A percentile compares a stretch with the other conserved stretches of the same genome.
Evolutionary conservation across 2,329 filamentous ascomycete genomes (phyloP).

Genomic region (Aspergillus uvarum): DNA sequence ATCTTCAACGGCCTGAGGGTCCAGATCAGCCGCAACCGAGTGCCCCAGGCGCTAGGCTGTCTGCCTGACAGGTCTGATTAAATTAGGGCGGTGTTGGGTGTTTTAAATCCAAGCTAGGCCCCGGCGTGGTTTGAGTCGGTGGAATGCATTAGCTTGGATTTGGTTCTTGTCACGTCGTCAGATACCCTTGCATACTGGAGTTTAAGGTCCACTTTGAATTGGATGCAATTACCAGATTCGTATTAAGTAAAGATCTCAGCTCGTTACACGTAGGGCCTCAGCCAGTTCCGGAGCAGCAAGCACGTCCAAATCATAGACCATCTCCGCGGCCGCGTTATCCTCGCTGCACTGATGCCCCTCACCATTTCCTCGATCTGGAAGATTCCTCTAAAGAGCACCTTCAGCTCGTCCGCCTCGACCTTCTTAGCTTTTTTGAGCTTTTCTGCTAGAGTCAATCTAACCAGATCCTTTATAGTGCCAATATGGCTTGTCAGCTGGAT

Average conservation of each 20-base stretch:
- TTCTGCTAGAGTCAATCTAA: slow-evolving; percentile 43
- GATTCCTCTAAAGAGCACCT: slow-evolving; percentile 42
- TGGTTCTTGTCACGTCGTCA: not conserved
- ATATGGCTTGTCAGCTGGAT: slow-evolving; percentile 45
- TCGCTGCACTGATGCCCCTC: slow-evolving; percentile 50
- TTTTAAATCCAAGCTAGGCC: not conserved
- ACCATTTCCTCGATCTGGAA: slow-evolving; percentile 49
- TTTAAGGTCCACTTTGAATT: not conserved
- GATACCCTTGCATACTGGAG: not conserved
- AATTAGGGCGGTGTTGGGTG: not conserved
- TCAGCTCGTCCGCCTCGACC: slow-evolving; percentile 41
- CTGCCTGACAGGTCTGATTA: not conserved
- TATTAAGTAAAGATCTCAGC: not conserved
- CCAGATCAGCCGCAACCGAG: not conserved
- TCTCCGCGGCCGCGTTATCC: slow-evolving; percentile 45
- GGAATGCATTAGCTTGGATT: not conserved
- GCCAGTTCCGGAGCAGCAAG: not conserved
- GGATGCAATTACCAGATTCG: not conserved
- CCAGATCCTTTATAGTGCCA: slow-evolving; percentile 43
- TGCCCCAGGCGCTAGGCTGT: not conserved
- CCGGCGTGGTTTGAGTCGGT: not conserved
- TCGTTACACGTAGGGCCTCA: not conserved
- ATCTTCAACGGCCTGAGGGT: not conserved
- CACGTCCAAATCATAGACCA: slow-evolving; percentile 28
- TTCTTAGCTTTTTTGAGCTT: slow-evolving; percentile 40